Evolutionary conservation across 2,329 filamentous ascomycete genomes (phyloP).

Genomic region (Achaetomium macrosporum): DNA sequence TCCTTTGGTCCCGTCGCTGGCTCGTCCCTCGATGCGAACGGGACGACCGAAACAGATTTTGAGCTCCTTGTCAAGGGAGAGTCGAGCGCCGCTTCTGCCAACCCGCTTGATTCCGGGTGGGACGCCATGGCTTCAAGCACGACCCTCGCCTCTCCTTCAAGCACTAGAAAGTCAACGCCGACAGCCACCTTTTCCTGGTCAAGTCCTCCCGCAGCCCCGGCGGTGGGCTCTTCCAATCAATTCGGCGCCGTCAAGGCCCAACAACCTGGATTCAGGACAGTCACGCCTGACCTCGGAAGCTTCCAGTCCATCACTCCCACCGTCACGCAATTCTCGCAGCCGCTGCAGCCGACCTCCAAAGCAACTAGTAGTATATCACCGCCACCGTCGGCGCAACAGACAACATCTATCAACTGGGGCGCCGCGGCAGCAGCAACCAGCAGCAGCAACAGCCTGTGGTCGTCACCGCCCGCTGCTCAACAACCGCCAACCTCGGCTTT

Average conservation of each 20-base stretch:
- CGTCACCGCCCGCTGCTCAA: constrained; percentile 32
- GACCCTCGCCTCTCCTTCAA: constrained; percentile 30
- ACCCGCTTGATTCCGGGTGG: constrained; percentile 46
- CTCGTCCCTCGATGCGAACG: constrained; percentile 48
- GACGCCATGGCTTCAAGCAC: constrained; percentile 36
- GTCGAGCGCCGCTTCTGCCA: constrained; percentile 34
- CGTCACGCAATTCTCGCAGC: constrained; percentile 58
- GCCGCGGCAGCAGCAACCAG: constrained; percentile 30
- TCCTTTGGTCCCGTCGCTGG: constrained; percentile 64
- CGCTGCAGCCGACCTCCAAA: constrained; percentile 41
- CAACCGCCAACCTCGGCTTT: constrained; percentile 31
- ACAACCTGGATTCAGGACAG: constrained; percentile 45
- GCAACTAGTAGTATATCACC: constrained; percentile 16
- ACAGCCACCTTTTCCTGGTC: constrained; percentile 59
- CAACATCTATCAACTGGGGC: constrained; percentile 47
- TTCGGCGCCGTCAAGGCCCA: constrained; percentile 34
- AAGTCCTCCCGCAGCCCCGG: constrained; percentile 37
- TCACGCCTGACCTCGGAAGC: constrained; percentile 52
- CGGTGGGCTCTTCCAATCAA: constrained; percentile 23
- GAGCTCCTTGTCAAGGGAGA: constrained; percentile 83
- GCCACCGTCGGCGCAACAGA: constrained; percentile 20
- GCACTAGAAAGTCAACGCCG: constrained; percentile 34
- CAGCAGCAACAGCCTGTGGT: constrained; percentile 41
- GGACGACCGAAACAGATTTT: constrained; percentile 66
- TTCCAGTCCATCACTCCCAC: constrained; percentile 53